Evolutionary conservation across 2,329 filamentous ascomycete genomes (phyloP), one percentile per base, ranked within the genome.

Genomic region (Aspergillus arachidicola): DNA sequence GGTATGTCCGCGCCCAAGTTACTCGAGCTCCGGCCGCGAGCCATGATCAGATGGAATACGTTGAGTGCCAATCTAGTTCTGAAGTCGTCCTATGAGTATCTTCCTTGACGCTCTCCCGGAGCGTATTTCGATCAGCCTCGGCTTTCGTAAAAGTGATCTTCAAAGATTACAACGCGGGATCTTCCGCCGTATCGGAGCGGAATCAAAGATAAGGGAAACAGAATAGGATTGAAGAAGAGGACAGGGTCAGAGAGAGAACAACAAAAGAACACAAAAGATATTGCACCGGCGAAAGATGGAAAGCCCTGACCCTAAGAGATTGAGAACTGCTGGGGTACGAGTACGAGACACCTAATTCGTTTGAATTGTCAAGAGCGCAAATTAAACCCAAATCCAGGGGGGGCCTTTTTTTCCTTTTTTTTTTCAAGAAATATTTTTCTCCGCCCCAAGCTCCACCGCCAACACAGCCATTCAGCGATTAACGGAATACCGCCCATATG

Each of bases 1-100:
- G 79, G 76, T 65, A 82, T 81, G 64, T 82, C 80, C 63, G 73
- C 80, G 60, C 80, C 80, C 60, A 83, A 73, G 65, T 74, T 77
- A 69, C 78, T 81, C 30, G 80, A 81, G 61, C 74, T 77, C 65
- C 79, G 76, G 57, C 77, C 73, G 63, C 80, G 78, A 66, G 72
- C 71, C 79, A 80, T 80, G 63, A 36, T 60, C 28, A 26, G 45
- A 53, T 11, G 11, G 30, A 21, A 26, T 12, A 21, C 4, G 23
- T 14, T 38, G 23, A 36, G 19, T 30, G 9, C 19, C 1, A 11
- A 14, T 54, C 10, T 14, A 36, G 6, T 34, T 11, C 6, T 12
- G 16, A 26, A 23, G 6, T 23, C 11, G 36, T 26, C 51, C 21
- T 36, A 26, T 23, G 4, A 6, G 5, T 38, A 10, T 26, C 32